Evolutionary conservation across 345 rosid genomes (phyloP).

Genomic region (Brassica napus): Da-Ae NC_063441.1:4181001-4181500

Average conservation of each 20-base stretch:
- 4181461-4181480: slow-evolving; percentile 41
- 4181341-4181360: slow-evolving; percentile 33
- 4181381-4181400: slow-evolving; percentile 2
- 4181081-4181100: neutral
- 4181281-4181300: slow-evolving; percentile 41
- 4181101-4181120: slow-evolving; percentile 7
- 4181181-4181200: neutral
- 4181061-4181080: neutral
- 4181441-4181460: slow-evolving; percentile 38
- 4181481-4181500: slow-evolving; percentile 34
- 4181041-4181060: slow-evolving; percentile 4
- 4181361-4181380: slow-evolving; percentile 18
- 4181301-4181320: slow-evolving; percentile 30
- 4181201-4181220: neutral
- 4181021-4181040: neutral
- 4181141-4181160: neutral
- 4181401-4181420: slow-evolving; percentile 27
- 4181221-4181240: neutral
- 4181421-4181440: slow-evolving; percentile 40
- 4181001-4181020: slow-evolving; percentile 17
- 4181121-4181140: neutral
- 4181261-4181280: slow-evolving; percentile 21
- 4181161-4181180: neutral
- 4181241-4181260: neutral
- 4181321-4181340: slow-evolving; percentile 34